Conservation (phyloP, 2,329 filamentous ascomycete species). For the Didymella sp. region DNA sequence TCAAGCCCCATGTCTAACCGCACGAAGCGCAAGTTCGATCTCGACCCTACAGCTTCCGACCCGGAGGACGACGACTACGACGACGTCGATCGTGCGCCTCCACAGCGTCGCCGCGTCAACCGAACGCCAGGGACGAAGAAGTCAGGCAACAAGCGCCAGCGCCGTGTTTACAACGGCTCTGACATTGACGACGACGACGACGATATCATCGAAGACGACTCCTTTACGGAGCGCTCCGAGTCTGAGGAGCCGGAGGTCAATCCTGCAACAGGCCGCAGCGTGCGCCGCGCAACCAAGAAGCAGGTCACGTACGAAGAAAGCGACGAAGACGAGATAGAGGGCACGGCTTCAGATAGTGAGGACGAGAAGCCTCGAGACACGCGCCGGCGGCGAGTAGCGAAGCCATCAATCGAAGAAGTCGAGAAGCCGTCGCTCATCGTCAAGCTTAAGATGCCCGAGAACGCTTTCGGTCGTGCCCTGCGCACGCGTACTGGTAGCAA, state of each 20-base stretch:
- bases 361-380: slow-evolving; percentile 34
- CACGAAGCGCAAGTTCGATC: slow-evolving; percentile 51
- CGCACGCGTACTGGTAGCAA: slow-evolving; percentile 53
- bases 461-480: slow-evolving; percentile 32
- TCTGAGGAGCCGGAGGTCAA: slow-evolving; percentile 61
- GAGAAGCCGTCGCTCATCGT: slow-evolving; percentile 50
- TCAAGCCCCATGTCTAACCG: slow-evolving; percentile 46
- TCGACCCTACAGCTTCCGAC: slow-evolving; percentile 51
- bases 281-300: slow-evolving; percentile 63
- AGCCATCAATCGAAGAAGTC: slow-evolving; percentile 39
- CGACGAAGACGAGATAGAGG: slow-evolving; percentile 55
- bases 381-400: slow-evolving; percentile 30
- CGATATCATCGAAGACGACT: slow-evolving; percentile 57
- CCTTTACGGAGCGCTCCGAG: slow-evolving; percentile 48
- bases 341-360: slow-evolving; percentile 44
- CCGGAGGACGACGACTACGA: slow-evolving; percentile 50
- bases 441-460: slow-evolving; percentile 49
- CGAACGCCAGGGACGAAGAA: slow-evolving; percentile 39
- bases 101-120: slow-evolving; percentile 39
- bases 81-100: slow-evolving; percentile 39
- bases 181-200: slow-evolving; percentile 56
- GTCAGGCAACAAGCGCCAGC: slow-evolving; percentile 43
- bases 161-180: slow-evolving; percentile 44
- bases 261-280: slow-evolving; percentile 61
- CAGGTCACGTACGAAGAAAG: slow-evolving; percentile 64